A percentile compares a stretch with the other conserved stretches of the same genome.
phyloP scores from a whole-genome alignment of 108 stramenopile species.

The Aurantiochytrium sp. region DNA sequence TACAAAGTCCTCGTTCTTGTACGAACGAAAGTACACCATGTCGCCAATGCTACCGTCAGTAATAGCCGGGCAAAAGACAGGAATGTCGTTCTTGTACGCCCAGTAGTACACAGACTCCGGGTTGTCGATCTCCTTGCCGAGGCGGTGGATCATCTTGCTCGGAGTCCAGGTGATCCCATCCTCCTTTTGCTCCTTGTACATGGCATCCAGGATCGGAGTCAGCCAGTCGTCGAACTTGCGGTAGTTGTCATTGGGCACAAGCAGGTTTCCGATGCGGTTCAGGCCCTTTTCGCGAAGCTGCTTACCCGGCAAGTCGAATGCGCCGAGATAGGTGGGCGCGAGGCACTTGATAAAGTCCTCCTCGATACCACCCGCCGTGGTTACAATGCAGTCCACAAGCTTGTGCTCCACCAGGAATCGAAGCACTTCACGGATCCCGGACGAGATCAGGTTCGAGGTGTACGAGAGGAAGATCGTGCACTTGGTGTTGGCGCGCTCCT shows the following conservation, averaged over 20 bases:
- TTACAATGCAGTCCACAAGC: conserved; percentile 91
- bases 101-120: conserved; percentile 89
- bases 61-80: conserved; percentile 95
- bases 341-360: conserved; percentile 99
- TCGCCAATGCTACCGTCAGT: conserved; percentile 98
- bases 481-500: conserved; percentile 60
- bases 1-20: conserved; percentile 89
- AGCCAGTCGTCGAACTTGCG: conserved; percentile 98
- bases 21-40: conserved; percentile 98
- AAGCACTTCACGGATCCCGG: conserved; percentile 91
- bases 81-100: conserved; percentile 91
- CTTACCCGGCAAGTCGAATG: conserved; percentile 74
- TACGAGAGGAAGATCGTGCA: conserved; percentile 87
- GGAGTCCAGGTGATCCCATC: conserved; percentile 76
- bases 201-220: conserved; percentile 73
- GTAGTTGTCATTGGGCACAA: conserved; percentile 96
- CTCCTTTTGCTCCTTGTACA: conserved; percentile 92
- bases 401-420: conserved; percentile 82
- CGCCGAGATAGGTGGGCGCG: conserved; percentile 88
- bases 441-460: conserved; percentile 96
- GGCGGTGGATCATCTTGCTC: conserved; percentile 79
- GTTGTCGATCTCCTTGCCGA: conserved; percentile 89
- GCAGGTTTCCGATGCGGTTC: conserved; percentile 89
- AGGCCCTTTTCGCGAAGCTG: conserved; percentile 83
- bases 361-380: conserved; percentile 96